Conservation (phyloP, 441 rosid genomes). For the Gossypium armourianum region DNA sequence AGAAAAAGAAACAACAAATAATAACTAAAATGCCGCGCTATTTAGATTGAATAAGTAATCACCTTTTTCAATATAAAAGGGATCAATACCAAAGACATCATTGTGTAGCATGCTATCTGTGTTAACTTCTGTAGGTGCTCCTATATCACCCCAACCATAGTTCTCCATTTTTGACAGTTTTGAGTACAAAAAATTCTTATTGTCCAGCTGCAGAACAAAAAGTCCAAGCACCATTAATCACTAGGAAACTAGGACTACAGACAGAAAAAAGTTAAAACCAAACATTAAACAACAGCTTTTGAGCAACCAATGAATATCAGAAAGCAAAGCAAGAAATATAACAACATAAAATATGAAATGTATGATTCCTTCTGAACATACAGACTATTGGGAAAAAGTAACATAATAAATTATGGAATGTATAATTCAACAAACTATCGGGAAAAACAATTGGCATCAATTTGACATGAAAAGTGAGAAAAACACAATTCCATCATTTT, state of each 20-base stretch:
- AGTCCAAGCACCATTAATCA: conserved; percentile 11
- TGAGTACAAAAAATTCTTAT: conserved; percentile 16
- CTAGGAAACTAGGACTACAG: not conserved
- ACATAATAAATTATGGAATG: not conserved
- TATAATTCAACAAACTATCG: not conserved
- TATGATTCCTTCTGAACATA: not conserved
- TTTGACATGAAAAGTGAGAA: not conserved
- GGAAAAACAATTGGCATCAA: not conserved
- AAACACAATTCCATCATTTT: not conserved
- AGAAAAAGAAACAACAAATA: not conserved
- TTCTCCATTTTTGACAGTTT: conserved; percentile 48
- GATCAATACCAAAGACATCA: conserved; percentile 55
- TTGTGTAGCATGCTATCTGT: conserved; percentile 40
- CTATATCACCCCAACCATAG: conserved; percentile 73
- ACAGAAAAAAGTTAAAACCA: not conserved
- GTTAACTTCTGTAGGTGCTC: conserved; percentile 25
- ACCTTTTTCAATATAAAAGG: conserved; percentile 82
- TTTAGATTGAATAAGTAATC: conserved; percentile 6
- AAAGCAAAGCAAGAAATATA: not conserved
- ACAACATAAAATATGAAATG: not conserved
- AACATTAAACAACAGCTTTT: not conserved
- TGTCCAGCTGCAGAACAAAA: conserved; percentile 38
- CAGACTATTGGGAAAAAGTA: not conserved
- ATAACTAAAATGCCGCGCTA: not conserved
- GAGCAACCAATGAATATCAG: not conserved